A percentile compares a stretch with the other conserved stretches of the same genome.
phyloP scores from a whole-genome alignment of 2,329 filamentous ascomycete genomes.

The Fusarium haematococcum region DNA sequence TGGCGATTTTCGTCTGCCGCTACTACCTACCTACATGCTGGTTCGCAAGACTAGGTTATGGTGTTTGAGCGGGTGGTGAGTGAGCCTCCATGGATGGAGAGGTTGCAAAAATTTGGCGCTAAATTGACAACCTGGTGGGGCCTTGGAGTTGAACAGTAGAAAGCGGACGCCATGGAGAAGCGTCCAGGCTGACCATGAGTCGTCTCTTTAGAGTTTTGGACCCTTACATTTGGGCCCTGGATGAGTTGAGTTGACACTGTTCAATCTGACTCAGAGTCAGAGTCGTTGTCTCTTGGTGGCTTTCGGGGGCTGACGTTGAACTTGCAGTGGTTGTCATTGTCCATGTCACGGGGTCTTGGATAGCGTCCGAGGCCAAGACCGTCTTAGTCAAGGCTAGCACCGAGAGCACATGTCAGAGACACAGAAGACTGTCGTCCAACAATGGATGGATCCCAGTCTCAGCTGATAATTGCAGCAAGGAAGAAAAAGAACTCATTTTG shows the following conservation, averaged over 20 bases:
- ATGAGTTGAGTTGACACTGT: not conserved
- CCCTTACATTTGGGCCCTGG: not conserved
- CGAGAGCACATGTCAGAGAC: conserved; percentile 35
- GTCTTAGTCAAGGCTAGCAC: conserved; percentile 11
- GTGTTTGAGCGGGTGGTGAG: conserved; percentile 14
- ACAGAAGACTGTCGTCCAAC: not conserved
- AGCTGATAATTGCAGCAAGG: not conserved
- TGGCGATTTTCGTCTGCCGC: conserved; percentile 15
- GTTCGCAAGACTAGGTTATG: conserved; percentile 2
- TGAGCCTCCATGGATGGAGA: not conserved
- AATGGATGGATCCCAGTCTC: not conserved
- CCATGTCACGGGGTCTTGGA: conserved; percentile 27
- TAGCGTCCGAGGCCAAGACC: not conserved
- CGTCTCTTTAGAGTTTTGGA: not conserved
- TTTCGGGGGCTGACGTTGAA: not conserved
- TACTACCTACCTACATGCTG: conserved; percentile 26
- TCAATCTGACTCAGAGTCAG: not conserved
- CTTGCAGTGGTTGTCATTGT: conserved; percentile 8
- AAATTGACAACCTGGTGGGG: not conserved
- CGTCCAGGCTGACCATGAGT: not conserved
- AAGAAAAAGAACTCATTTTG: not conserved
- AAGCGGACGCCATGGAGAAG: not conserved
- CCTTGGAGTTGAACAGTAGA: not conserved
- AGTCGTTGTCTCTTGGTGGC: not conserved
- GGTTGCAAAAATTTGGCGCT: conserved; percentile 43